Base-by-base conservation (phyloP, 1,284 basidiomycete genomes). In the Coniophora puteana region DNA sequence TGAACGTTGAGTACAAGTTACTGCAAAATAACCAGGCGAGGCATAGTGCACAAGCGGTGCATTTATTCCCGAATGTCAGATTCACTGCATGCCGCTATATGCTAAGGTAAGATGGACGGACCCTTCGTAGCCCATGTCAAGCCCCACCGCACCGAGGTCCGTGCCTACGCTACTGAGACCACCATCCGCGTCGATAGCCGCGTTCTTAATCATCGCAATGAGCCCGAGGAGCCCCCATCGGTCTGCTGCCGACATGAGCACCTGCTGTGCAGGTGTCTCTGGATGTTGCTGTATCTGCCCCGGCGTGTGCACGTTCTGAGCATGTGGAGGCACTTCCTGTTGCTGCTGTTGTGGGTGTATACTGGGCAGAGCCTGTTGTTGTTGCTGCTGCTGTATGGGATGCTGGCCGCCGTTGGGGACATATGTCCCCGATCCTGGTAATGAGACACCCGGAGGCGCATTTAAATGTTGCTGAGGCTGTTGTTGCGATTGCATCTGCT, bases 181-280 rank as follows among this genome's bases (percentile, higher is more conserved):
- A 57, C 87, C 77, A 66, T 98, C 94, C 40, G 86, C 74, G 65
- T 97, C 91, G 41, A 68, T 55, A 36, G 67, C 69, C 41, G 86
- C 82, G 64, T 83, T 90, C 71, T 93, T 93, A 65, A 98, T 94
- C 72, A 94, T 80, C 44, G 89, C 84, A 46, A 99, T 70, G 47
- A 99, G 67, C 3, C 91, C 92, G 38, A 96, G 65, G 27, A 99
- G 69, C 1, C 95, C 95, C 85, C 94, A 99, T 51, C 93, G 80
- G 65, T 99, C 95, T 41, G 94, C 95, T 0, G 95, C 91, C 40
- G 89, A 92, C 51, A 90, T 83, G 39, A 98, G 74, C 14, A 99
- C 82, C 68, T 99, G 95, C 61, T 97, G 91, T 29, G 93, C 93
- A 0, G 95, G 93, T 45, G 93, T 90, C 56, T 90, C 82, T 45